phyloP scores from a whole-genome alignment of 202 grass and related monocot genomes.

The Eragrostis tef region DNA sequence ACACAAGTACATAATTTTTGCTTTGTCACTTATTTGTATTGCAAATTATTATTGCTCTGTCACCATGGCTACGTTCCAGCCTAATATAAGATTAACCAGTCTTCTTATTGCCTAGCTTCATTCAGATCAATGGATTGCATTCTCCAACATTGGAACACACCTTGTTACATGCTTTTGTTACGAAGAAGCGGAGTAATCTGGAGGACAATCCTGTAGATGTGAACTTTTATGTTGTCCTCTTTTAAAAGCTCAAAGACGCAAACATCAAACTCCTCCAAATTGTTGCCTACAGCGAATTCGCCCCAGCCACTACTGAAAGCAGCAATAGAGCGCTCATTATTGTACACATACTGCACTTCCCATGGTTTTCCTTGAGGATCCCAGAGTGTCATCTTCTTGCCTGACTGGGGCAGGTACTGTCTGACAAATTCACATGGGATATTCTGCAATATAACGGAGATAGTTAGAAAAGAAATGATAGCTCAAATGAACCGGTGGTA shows the following conservation, averaged over 20 bases:
- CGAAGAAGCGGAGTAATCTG: background rate
- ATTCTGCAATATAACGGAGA: background rate
- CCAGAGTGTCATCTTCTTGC: background rate
- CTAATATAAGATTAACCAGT: background rate
- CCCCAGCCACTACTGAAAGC: background rate
- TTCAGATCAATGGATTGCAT: slow-evolving; percentile 21
- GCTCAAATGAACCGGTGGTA: no score
- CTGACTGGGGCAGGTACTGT: background rate
- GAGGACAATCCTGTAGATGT: no score
- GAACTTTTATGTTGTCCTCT: no score
- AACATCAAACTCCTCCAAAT: background rate
- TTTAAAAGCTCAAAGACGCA: no score
- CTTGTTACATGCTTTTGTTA: slow-evolving; percentile 5
- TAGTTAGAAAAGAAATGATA: background rate
- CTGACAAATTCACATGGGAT: background rate
- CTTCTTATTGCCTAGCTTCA: no score
- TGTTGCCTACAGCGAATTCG: background rate
- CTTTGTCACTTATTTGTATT: slow-evolving; percentile 29
- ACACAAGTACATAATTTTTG: background rate
- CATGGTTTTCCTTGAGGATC: background rate
- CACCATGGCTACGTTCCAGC: no score
- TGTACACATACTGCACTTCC: background rate
- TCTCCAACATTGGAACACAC: background rate
- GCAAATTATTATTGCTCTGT: no score
- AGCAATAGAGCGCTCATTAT: background rate